Percentiles rank a stretch among this genome's conserved stretches.
These are phyloP conservation scores for Chrysopogon serrulatus DNA, from an alignment of 176 grass and related monocot species.

Conservation along the genomic window DNA sequence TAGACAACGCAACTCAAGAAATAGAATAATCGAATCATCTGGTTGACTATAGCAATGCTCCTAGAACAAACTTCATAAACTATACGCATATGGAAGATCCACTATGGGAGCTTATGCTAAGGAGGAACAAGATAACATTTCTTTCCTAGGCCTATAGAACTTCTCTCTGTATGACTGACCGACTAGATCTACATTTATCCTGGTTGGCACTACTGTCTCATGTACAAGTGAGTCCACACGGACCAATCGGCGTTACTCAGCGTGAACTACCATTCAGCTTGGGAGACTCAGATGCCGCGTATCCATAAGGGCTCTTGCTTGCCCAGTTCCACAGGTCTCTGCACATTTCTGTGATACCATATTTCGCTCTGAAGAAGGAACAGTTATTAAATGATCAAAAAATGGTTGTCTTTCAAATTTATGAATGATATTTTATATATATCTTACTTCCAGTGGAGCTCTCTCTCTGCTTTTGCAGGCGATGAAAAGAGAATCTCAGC, in stretches of 20 bases:
- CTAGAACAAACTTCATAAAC: conserved; percentile 23
- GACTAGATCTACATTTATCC: conserved; percentile 42
- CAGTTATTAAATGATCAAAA: background rate
- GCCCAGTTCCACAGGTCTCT: conserved; percentile 91
- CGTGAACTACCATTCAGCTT: conserved; percentile 50
- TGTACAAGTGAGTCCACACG: conserved; percentile 40
- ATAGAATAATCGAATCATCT: conserved; percentile 41
- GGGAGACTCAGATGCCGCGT: conserved; percentile 43
- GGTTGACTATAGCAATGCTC: conserved; percentile 2
- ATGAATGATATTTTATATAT: background rate
- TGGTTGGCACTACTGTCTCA: conserved; percentile 29
- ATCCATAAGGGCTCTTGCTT: conserved; percentile 86
- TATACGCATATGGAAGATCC: conserved; percentile 26
- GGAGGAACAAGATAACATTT: conserved; percentile 17
- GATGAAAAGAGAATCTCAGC: conserved; percentile 85
- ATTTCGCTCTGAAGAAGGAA: conserved; percentile 64
- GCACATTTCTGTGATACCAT: conserved; percentile 82
- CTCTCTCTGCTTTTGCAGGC: conserved; percentile 82
- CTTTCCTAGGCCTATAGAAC: conserved; percentile 29
- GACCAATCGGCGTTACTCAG: conserved; percentile 15
- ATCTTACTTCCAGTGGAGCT: conserved; percentile 92
- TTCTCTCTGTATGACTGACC: conserved; percentile 39
- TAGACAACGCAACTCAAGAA: conserved; percentile 21
- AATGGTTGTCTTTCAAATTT: background rate
- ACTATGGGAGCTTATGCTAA: conserved; percentile 22